These are phyloP conservation scores for Sarocladium brachiariae DNA, from an alignment of 2,329 filamentous ascomycete species.

Conservation along the genomic window DNA sequence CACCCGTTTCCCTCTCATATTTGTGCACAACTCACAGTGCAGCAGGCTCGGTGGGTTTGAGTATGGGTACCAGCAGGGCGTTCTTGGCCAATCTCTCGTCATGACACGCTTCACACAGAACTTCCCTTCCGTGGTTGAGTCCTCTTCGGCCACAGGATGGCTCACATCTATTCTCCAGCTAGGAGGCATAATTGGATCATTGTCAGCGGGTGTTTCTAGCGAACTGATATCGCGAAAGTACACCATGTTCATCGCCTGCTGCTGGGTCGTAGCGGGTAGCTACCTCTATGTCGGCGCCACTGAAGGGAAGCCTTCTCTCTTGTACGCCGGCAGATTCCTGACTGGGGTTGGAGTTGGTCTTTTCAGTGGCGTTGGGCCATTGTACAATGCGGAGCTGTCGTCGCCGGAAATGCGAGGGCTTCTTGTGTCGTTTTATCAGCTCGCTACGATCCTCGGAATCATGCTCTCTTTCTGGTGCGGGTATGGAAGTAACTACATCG, in stretches of 20 bases:
- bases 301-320: conserved; percentile 28
- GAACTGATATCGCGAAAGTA: conserved; percentile 44
- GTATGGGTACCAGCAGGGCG: conserved; percentile 49
- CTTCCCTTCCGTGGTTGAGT: conserved; percentile 40
- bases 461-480: conserved; percentile 43
- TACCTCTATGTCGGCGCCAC: conserved; percentile 38
- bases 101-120: conserved; percentile 43
- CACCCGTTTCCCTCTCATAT: background rate
- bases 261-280: conserved; percentile 37
- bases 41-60: conserved; percentile 42
- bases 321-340: conserved; percentile 43
- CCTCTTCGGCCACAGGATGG: conserved; percentile 41
- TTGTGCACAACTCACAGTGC: background rate
- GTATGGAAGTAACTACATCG: conserved; percentile 41
- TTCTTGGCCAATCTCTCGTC: conserved; percentile 45
- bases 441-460: conserved; percentile 53
- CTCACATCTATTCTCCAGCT: conserved; percentile 44
- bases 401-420: conserved; percentile 61
- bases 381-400: conserved; percentile 46
- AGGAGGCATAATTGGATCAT: conserved; percentile 40
- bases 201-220: conserved; percentile 39
- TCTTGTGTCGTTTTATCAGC: conserved; percentile 58
- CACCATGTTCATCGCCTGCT: conserved; percentile 43
- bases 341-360: conserved; percentile 42
- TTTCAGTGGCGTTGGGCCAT: conserved; percentile 36